Conservation (phyloP, 345 rosid species). For the Orychophragmus violaceus region DNA sequence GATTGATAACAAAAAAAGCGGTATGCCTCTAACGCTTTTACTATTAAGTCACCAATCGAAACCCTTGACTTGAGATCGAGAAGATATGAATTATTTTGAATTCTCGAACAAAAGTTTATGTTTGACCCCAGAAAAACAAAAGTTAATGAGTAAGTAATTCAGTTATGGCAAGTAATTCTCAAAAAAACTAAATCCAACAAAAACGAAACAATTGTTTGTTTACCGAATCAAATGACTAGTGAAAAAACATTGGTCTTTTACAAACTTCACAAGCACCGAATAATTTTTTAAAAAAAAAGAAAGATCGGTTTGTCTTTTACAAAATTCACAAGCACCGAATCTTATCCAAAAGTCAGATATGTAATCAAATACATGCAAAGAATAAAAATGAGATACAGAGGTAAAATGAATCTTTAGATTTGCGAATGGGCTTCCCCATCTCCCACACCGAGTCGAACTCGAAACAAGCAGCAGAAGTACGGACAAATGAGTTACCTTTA, state of each 20-base stretch:
- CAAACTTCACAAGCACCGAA: too few species aligned
- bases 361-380: neutral
- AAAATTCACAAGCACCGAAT: constrained; percentile 20
- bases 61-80: too few species aligned
- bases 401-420: constrained; percentile 20
- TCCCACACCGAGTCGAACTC: constrained; percentile 3
- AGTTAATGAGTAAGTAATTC: too few species aligned
- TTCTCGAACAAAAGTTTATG: neutral
- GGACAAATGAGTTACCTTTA: neutral
- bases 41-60: too few species aligned
- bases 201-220: neutral
- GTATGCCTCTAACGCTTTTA: too few species aligned
- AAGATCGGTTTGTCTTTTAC: constrained; percentile 9
- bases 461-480: constrained; percentile 5
- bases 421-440: constrained; percentile 33
- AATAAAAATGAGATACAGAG: neutral
- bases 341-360: constrained; percentile 14
- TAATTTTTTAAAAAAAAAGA: neutral
- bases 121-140: too few species aligned
- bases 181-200: too few species aligned
- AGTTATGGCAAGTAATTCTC: neutral
- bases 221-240: neutral
- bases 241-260: too few species aligned
- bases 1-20: too few species aligned
- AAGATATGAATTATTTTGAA: neutral